Evolutionary conservation across 768 basidiomycete genomes (phyloP).

Genomic region (Lactifluus volemus): DNA sequence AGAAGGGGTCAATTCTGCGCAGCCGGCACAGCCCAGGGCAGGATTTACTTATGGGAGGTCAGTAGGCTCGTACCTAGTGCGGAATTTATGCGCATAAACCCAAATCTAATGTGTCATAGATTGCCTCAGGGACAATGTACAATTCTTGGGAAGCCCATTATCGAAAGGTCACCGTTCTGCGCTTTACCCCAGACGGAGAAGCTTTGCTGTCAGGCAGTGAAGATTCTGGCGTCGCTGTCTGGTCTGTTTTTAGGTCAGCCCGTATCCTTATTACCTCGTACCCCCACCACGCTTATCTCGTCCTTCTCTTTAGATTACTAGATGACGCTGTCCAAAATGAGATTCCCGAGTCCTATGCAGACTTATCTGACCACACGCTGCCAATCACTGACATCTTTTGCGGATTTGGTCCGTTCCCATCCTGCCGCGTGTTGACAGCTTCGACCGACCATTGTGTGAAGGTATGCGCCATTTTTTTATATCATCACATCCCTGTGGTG

Average conservation of each 20-base stretch:
- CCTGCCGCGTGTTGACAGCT: constrained; percentile 67
- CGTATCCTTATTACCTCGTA: constrained; percentile 13
- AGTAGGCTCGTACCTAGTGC: constrained; percentile 24
- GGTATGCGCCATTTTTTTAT: constrained; percentile 34
- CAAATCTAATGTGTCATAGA: constrained; percentile 35
- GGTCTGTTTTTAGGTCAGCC: constrained; percentile 78
- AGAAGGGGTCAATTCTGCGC: constrained; percentile 68
- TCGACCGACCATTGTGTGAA: constrained; percentile 90
- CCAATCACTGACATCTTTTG: constrained; percentile 76
- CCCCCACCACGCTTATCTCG: background rate
- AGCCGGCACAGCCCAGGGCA: constrained; percentile 80
- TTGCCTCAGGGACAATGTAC: constrained; percentile 88
- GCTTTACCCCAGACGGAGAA: constrained; percentile 75
- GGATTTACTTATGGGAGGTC: constrained; percentile 96
- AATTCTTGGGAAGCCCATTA: constrained; percentile 95
- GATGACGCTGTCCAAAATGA: constrained; percentile 71
- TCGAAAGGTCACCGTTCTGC: constrained; percentile 72
- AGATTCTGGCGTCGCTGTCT: constrained; percentile 83
- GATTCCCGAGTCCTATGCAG: constrained; percentile 66
- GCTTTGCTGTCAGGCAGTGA: constrained; percentile 82
- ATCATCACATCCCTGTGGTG: background rate
- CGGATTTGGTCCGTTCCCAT: constrained; percentile 73
- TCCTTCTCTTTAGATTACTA: constrained; percentile 45
- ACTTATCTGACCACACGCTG: constrained; percentile 86
- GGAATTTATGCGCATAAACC: background rate